Conservation (phyloP, 805 yeast species). For the Hanseniaspora taiwanica region DNA sequence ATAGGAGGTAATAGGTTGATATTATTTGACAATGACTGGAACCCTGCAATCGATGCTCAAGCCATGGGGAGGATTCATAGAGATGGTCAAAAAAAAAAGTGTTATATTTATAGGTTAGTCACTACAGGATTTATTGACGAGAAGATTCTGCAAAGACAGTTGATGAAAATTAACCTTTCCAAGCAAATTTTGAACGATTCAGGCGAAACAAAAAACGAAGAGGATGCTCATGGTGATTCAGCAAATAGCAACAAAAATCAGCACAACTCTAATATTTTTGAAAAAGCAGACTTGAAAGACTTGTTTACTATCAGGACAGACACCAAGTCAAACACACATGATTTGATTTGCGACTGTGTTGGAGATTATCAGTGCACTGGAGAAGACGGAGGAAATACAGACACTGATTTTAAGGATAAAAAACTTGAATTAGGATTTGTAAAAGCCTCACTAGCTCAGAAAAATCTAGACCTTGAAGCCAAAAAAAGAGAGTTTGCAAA, state of each 20-base stretch:
- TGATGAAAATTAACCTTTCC: conserved; percentile 70
- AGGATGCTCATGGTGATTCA: too few relatives aligned
- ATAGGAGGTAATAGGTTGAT: conserved; percentile 81
- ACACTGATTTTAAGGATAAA: conserved; percentile 10
- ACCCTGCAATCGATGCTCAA: conserved; percentile 83
- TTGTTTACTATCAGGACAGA: conserved; percentile 46
- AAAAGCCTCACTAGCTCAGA: conserved; percentile 37
- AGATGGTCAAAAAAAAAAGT: conserved; percentile 78
- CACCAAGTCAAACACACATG: conserved; percentile 62
- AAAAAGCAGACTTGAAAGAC: conserved; percentile 54
- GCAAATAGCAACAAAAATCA: conserved; percentile 32
- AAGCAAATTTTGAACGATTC: conserved; percentile 44
- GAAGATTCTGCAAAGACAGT: conserved; percentile 82
- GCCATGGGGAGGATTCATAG: conserved; percentile 94
- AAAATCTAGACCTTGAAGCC: conserved; percentile 13
- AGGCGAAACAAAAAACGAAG: conserved; percentile 5
- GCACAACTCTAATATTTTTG: conserved; percentile 41
- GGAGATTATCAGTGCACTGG: conserved; percentile 36
- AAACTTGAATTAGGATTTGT: conserved; percentile 9
- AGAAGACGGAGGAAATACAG: conserved; percentile 6
- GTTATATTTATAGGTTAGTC: conserved; percentile 66
- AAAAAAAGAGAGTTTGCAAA: conserved; percentile 18
- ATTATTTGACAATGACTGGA: conserved; percentile 92
- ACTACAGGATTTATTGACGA: conserved; percentile 91
- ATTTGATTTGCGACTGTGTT: conserved; percentile 49